These are phyloP conservation scores for Acanthamoeba triangularis DNA, from an alignment of 208 protist species.

Conservation along the genomic window DNA sequence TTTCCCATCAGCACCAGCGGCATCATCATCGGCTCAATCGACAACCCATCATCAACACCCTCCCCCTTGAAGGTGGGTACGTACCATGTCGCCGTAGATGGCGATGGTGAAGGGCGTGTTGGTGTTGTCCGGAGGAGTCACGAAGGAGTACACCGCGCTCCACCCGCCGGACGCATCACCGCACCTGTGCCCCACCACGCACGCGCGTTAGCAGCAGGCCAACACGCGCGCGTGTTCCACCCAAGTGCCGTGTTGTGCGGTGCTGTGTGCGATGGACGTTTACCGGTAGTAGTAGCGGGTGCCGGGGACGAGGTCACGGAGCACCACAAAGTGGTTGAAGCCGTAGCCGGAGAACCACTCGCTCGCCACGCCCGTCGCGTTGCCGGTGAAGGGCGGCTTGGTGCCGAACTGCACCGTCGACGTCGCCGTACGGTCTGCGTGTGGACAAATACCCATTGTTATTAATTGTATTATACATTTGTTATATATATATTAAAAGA, in stretches of 20 bases:
- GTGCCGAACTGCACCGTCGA: slow-evolving; percentile 7
- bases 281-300: slow-evolving; percentile 45
- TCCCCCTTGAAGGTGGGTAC: not conserved
- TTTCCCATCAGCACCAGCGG: not conserved
- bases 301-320: slow-evolving; percentile 31
- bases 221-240: not conserved
- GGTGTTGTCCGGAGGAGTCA: slow-evolving; percentile 2
- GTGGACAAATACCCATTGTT: not conserved
- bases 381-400: not conserved
- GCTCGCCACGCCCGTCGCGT: slow-evolving; percentile 13
- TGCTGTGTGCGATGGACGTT: not conserved
- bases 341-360: not conserved
- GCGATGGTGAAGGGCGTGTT: slow-evolving; percentile 11
- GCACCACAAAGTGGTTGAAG: slow-evolving; percentile 38
- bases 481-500: not conserved
- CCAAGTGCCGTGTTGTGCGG: not conserved
- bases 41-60: not conserved
- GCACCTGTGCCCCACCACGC: not conserved
- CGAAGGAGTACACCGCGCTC: slow-evolving; percentile 20
- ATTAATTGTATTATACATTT: not conserved
- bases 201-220: not conserved
- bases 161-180: not conserved
- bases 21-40: not conserved
- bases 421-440: not conserved
- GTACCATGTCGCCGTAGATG: slow-evolving; percentile 65